phyloP scores from a whole-genome alignment of 352 stramenopile genomes.

The Plasmopara halstedii region DNA sequence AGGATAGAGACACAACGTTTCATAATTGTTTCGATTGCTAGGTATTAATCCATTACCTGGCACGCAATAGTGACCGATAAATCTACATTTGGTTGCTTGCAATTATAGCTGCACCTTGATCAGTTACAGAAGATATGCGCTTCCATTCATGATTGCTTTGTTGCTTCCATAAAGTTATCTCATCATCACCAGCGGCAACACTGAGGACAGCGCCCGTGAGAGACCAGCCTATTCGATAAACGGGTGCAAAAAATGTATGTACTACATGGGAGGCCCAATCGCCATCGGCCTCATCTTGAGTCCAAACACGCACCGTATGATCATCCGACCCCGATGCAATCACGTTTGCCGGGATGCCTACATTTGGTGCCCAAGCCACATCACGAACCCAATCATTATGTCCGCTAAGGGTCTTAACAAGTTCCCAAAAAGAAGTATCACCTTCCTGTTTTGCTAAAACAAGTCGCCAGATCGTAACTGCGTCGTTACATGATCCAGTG shows the following conservation, averaged over 20 bases:
- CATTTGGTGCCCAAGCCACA: slow-evolving; percentile 75
- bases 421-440: slow-evolving; percentile 22
- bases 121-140: slow-evolving; percentile 67
- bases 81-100: slow-evolving; percentile 16
- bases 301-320: slow-evolving; percentile 76
- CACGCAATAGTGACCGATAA: too few relatives aligned
- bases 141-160: slow-evolving; percentile 48
- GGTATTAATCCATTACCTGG: neutral
- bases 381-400: slow-evolving; percentile 83
- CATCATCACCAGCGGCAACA: slow-evolving; percentile 55
- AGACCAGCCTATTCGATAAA: slow-evolving; percentile 84
- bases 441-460: slow-evolving; percentile 25
- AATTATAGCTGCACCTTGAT: slow-evolving; percentile 40
- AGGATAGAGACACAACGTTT: slow-evolving; percentile 7
- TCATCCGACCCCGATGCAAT: slow-evolving; percentile 79
- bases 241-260: slow-evolving; percentile 57
- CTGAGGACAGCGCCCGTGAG: slow-evolving; percentile 60
- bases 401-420: slow-evolving; percentile 39
- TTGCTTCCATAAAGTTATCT: slow-evolving; percentile 82
- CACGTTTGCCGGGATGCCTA: slow-evolving; percentile 74
- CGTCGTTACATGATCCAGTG: slow-evolving; percentile 57
- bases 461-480: slow-evolving; percentile 58
- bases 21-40: neutral
- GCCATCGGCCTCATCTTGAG: slow-evolving; percentile 51
- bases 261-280: slow-evolving; percentile 59